phyloP scores from a whole-genome alignment of 1,284 basidiomycete species.

The Apiotrichum gracile region DNA sequence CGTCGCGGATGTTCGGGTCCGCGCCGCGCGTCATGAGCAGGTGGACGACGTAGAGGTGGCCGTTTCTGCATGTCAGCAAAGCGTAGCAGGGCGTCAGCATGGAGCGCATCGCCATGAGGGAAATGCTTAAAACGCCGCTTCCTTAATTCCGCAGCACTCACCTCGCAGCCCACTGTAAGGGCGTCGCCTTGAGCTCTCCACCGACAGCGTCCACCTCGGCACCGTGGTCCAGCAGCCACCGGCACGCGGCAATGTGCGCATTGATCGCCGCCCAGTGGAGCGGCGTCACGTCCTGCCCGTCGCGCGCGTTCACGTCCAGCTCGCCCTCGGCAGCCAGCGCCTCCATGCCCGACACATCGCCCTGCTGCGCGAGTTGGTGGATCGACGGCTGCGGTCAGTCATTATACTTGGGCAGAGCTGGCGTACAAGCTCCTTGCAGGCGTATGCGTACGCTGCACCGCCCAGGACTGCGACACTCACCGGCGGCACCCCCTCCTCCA shows the following conservation, averaged over 20 bases:
- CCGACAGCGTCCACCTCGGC: constrained; percentile 91
- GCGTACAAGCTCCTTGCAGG: background rate
- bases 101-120: too few relatives aligned
- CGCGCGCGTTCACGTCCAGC: constrained; percentile 70
- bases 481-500: constrained; percentile 18
- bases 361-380: constrained; percentile 80
- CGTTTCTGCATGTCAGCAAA: constrained; percentile 55
- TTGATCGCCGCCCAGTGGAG: constrained; percentile 86
- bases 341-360: constrained; percentile 65
- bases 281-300: constrained; percentile 86
- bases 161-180: constrained; percentile 93
- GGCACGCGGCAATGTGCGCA: constrained; percentile 42
- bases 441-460: background rate
- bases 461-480: too few relatives aligned
- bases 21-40: constrained; percentile 81
- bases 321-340: constrained; percentile 58
- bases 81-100: background rate
- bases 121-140: too few relatives aligned
- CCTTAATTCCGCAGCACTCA: constrained; percentile 20
- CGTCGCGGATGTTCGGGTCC: constrained; percentile 84
- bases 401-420: too few relatives aligned
- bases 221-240: constrained; percentile 80
- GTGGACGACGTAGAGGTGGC: constrained; percentile 90
- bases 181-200: constrained; percentile 91
- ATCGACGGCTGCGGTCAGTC: constrained; percentile 53